These are phyloP conservation scores for Cercophora newfieldiana DNA, from an alignment of 495 filamentous ascomycete genomes.

Conservation along the genomic window DNA sequence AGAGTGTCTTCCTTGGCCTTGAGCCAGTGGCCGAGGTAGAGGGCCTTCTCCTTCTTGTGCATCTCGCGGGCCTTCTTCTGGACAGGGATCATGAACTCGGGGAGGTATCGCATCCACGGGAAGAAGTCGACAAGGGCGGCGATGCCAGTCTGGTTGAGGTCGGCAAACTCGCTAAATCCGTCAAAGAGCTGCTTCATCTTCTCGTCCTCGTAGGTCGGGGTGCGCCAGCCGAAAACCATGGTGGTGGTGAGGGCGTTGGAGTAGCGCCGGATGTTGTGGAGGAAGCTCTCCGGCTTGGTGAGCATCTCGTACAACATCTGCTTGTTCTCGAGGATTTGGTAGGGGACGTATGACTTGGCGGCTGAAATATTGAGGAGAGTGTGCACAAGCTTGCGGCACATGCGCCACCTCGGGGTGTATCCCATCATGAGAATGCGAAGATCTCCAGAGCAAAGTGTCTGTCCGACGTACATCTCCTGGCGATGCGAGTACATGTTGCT, in stretches of 20 bases:
- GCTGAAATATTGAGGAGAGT: constrained; percentile 45
- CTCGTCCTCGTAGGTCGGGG: constrained; percentile 47
- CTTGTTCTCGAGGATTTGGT: constrained; percentile 54
- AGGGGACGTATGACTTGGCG: constrained; percentile 48
- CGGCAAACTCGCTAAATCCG: constrained; percentile 51
- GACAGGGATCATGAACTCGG: constrained; percentile 42
- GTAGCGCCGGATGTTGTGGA: constrained; percentile 56
- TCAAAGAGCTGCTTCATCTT: constrained; percentile 56
- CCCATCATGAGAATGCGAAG: constrained; percentile 39
- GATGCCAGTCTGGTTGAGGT: constrained; percentile 43
- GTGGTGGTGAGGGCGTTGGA: constrained; percentile 56
- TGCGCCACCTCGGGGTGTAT: constrained; percentile 44
- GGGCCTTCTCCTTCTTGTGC: constrained; percentile 32
- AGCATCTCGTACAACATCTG: constrained; percentile 50
- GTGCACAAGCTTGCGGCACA: constrained; percentile 46
- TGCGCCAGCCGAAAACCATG: constrained; percentile 58
- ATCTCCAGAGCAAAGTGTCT: constrained; percentile 36
- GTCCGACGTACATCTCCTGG: constrained; percentile 38
- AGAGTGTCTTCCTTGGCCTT: constrained; percentile 33
- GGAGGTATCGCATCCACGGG: constrained; percentile 42
- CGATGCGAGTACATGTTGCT: constrained; percentile 41
- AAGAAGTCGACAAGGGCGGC: constrained; percentile 45
- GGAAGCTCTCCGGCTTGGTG: constrained; percentile 37
- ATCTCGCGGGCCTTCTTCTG: constrained; percentile 31
- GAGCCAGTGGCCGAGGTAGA: constrained; percentile 35